phyloP scores from a whole-genome alignment of 805 yeast species.

The Cyberlindnera suaveolens region DNA sequence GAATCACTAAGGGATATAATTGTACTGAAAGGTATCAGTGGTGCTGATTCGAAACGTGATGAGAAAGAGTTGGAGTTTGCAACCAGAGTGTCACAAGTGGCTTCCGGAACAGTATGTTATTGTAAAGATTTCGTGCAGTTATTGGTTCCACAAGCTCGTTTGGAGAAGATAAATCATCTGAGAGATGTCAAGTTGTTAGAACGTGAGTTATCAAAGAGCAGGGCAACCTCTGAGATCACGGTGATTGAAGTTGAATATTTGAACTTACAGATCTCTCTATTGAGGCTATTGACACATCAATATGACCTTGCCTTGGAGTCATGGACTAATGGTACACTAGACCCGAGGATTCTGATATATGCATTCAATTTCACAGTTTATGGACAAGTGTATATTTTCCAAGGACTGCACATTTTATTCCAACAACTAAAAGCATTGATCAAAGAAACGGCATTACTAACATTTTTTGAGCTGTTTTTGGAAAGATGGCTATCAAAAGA shows the following conservation, averaged over 20 bases:
- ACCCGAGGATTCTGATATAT: slow-evolving; percentile 19
- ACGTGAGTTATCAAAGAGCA: slow-evolving; percentile 24
- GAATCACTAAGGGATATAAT: slow-evolving; percentile 13
- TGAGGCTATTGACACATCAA: slow-evolving; percentile 19
- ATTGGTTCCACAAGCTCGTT: slow-evolving; percentile 18
- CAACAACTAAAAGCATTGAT: slow-evolving; percentile 7
- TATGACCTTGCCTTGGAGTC: slow-evolving; percentile 18
- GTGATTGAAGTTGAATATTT: slow-evolving; percentile 33
- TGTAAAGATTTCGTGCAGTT: slow-evolving; percentile 9
- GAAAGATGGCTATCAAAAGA: slow-evolving; percentile 19
- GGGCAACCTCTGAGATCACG: slow-evolving; percentile 29
- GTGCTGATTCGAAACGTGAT: slow-evolving; percentile 5
- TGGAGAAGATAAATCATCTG: slow-evolving; percentile 9
- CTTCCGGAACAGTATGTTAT: slow-evolving; percentile 6
- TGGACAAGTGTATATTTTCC: slow-evolving; percentile 19
- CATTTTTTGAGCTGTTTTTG: slow-evolving; percentile 16
- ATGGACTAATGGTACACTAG: slow-evolving; percentile 29
- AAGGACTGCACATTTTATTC: slow-evolving; percentile 13
- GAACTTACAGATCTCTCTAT: slow-evolving; percentile 28
- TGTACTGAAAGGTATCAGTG: slow-evolving; percentile 8
- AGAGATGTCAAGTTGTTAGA: slow-evolving; percentile 9
- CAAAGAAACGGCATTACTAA: slow-evolving; percentile 15
- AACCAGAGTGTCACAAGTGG: slow-evolving; percentile 10
- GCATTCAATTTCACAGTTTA: slow-evolving; percentile 11
- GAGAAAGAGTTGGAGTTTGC: slow-evolving; percentile 16